Base-by-base conservation (phyloP, 2,329 filamentous ascomycete species). In the Nothopassalora personata region DNA sequence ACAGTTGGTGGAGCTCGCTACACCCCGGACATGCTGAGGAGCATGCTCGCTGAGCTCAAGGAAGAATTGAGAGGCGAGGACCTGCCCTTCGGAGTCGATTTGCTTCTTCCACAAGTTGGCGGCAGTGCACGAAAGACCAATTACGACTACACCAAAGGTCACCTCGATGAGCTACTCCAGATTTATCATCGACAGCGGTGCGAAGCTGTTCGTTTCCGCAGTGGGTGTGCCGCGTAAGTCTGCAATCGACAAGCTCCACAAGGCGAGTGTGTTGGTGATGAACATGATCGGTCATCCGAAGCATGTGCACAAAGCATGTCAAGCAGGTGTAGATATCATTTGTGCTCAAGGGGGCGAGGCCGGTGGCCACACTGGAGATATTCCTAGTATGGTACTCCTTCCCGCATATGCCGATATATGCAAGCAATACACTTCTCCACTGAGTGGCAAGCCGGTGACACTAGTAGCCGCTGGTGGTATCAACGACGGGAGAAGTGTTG, bases 201-300 rank as follows among this genome's bases (percentile, higher is more conserved):
- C 91, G 60, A 91, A 86, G 75, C 85, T 97, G 60, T 97, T 97
- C 79, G 93, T 97, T 68, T 97, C 90, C 54, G 93, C 93, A 69
- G 91, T 97, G 73, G 93, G 93, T 88, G 97, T 13, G 0, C 91
- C 93, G 34, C 90, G 93, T 65, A 89, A 89, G 77, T 80, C 83
- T 67, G 87, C 96, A 58, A 91, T 97, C 70, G 91, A 97, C 65
- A 88, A 84, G 73, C 86, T 97, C 46, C 93, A 97, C 83, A 84
- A 86, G 72, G 80, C 86, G 70, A 91, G 91, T 65, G 84, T 97
- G 66, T 82, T 96, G 64, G 95, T 94, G 82, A 97, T 97, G 93
- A 97, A 97, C 86, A 97, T 97, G 93, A 91, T 97, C 73, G 93
- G 93, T 66, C 94, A 97, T 82, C 92, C 93, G 73, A 97, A 97